Conservation (phyloP, 2,329 filamentous ascomycete species). For the Ceratocystiopsis brevicomis region DNA sequence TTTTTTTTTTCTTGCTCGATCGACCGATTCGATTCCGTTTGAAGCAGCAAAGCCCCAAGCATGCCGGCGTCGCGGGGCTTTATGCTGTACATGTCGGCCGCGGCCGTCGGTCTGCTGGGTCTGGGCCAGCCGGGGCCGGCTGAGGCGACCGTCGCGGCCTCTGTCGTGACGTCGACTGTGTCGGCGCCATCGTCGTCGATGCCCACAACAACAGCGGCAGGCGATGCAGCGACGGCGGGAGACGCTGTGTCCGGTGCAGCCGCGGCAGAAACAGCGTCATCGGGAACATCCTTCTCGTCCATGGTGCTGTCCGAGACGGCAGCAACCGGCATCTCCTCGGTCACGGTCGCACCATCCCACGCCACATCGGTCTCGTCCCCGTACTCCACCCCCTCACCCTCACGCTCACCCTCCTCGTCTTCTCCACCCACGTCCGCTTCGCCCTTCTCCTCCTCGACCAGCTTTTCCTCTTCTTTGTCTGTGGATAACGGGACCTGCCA, state of each 20-base stretch:
- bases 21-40: too few relatives aligned
- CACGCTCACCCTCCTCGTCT: not conserved
- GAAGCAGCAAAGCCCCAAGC: not conserved
- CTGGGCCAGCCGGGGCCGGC: slow-evolving; percentile 7
- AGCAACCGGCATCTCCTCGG: not conserved
- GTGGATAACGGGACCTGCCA: slow-evolving; percentile 26
- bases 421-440: not conserved
- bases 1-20: too few relatives aligned
- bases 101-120: slow-evolving; percentile 8
- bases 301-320: not conserved
- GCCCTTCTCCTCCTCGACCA: not conserved
- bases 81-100: slow-evolving; percentile 8
- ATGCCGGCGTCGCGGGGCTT: slow-evolving; percentile 8
- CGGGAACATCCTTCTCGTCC: not conserved
- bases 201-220: not conserved
- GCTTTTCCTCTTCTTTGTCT: not conserved
- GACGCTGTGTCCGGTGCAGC: not conserved
- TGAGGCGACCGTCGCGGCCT: slow-evolving; percentile 3
- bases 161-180: not conserved
- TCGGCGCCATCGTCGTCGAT: not conserved
- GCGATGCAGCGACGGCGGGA: not conserved
- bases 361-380: not conserved
- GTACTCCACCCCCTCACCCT: not conserved
- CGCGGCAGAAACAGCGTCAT: not conserved
- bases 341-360: too few relatives aligned